Base-by-base conservation (phyloP, 1,284 basidiomycete genomes). In the Trichosporon sp. region DNA sequence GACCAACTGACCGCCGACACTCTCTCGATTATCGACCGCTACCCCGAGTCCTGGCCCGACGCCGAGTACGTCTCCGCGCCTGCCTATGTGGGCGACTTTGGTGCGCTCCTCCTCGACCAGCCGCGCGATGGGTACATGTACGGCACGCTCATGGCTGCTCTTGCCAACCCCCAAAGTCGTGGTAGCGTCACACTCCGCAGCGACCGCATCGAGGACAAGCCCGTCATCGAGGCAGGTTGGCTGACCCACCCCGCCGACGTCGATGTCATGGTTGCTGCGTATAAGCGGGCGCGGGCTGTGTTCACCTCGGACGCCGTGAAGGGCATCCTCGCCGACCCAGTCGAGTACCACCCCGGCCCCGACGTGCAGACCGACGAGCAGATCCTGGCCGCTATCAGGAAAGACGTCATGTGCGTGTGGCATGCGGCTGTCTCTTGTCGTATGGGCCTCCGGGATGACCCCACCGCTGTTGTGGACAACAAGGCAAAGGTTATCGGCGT, bases 401-500 rank as follows among this genome's bases (percentile, higher is more conserved):
- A 56, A 16, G 54, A 51, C 8, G 37, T 65, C 16, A 65, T 59
- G 64, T 56, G 46, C 51, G 51, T 69, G 21, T 69, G 65, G 64
- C 68, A 69, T 14, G 68, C 68, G 11, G 35, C 64, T 11, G 31
- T 26, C 26, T 66, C 64, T 0, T 66, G 64, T 51, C 68, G 68
- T 51, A 69, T 69, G 68, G 68, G 68, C 21, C 64, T n/a, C n/a
- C n/a, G n/a, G n/a, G 68, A 69, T 51, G 68, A 69, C 51, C 64
- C 68, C 16, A 69, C 35, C n/a, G 68, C 64, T 3, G 68, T 69
- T 16, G 68, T 69, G 1, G 68, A 69, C 68, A 59, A 11, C 31
- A 65, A 51, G 4, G 64, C 64, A 26, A 21, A 65, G 2, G 68
- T 69, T 6, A 46, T 59, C 12, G 68, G 68, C 35, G 68, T 69